Conservation (phyloP, 495 filamentous ascomycete species). For the Podospora appendiculata region DNA sequence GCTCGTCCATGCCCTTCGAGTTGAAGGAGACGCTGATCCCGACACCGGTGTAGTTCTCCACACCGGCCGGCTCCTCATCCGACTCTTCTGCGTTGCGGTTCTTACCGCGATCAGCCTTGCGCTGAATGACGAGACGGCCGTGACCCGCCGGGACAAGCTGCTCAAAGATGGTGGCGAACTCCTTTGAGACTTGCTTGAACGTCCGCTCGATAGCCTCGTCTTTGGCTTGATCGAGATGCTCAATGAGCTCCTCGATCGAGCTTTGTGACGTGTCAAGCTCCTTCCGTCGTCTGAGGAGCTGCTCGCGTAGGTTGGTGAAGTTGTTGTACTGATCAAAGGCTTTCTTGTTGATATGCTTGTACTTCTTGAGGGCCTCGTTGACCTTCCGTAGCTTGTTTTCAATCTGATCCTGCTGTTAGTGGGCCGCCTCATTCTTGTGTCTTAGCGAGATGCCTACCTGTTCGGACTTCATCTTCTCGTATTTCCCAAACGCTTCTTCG, state of each 20-base stretch:
- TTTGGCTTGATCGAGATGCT: conserved; percentile 87
- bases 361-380: conserved; percentile 91
- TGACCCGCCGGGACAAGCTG: conserved; percentile 90
- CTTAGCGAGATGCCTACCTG: conserved; percentile 33
- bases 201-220: conserved; percentile 95
- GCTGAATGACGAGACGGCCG: conserved; percentile 87
- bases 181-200: conserved; percentile 92
- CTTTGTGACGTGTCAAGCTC: conserved; percentile 78
- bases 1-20: conserved; percentile 88
- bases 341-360: conserved; percentile 97
- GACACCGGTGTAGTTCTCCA: conserved; percentile 95
- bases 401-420: conserved; percentile 40
- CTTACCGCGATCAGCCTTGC: conserved; percentile 65
- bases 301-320: conserved; percentile 86
- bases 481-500: conserved; percentile 90
- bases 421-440: background rate
- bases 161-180: conserved; percentile 89
- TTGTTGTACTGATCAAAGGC: conserved; percentile 98
- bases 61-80: conserved; percentile 59
- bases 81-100: conserved; percentile 54
- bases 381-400: conserved; percentile 85
- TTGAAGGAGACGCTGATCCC: conserved; percentile 99
- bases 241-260: conserved; percentile 86
- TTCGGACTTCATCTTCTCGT: conserved; percentile 70
- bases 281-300: conserved; percentile 67